A percentile compares a stretch with the other conserved stretches of the same genome.
phyloP scores from a whole-genome alignment of 345 rosid genomes.

The Eucalyptus virginea region DNA sequence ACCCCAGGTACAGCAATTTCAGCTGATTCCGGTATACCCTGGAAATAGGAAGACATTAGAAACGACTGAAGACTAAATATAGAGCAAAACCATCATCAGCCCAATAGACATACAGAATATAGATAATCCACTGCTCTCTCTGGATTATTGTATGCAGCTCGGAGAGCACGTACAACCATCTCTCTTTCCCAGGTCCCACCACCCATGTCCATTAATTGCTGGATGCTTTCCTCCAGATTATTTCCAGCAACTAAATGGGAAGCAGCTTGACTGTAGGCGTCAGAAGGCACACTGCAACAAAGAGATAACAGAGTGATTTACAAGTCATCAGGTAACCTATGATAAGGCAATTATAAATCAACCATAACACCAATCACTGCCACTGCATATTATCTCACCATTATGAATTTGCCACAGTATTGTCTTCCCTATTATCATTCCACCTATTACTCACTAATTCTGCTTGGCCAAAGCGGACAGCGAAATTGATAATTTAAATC shows the following conservation, averaged over 20 bases:
- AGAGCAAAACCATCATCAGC: neutral
- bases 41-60: conserved; percentile 13
- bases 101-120: conserved; percentile 49
- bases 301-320: neutral
- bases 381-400: neutral
- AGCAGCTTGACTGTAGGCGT: conserved; percentile 78
- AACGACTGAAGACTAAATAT: neutral
- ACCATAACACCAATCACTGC: neutral
- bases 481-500: neutral
- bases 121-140: conserved; percentile 99
- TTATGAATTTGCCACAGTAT: neutral
- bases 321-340: neutral
- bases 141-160: conserved; percentile 96
- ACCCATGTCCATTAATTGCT: conserved; percentile 89
- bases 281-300: conserved; percentile 43
- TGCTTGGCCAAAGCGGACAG: neutral
- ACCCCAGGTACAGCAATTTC: conserved; percentile 69
- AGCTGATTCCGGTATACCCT: conserved; percentile 92
- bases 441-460: neutral
- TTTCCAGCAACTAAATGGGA: conserved; percentile 73
- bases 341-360: neutral
- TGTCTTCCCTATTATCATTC: neutral
- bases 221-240: conserved; percentile 65
- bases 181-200: conserved; percentile 98
- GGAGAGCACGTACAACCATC: conserved; percentile 85